phyloP scores from a whole-genome alignment of 1,284 basidiomycete species.

The Pseudomicrostroma phylloplanum region DNA sequence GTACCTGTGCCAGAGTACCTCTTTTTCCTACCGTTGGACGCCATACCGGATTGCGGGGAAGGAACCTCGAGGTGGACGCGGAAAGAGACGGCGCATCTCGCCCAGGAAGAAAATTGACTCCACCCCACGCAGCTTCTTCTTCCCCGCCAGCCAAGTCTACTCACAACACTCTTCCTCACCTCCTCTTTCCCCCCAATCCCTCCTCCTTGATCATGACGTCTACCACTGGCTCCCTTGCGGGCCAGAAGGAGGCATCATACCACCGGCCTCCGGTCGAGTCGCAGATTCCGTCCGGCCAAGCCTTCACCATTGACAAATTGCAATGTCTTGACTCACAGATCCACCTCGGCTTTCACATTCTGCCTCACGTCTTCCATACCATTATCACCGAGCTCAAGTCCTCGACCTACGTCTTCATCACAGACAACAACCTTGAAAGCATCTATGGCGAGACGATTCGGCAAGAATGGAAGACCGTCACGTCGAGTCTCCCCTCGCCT shows the following conservation, averaged over 20 bases:
- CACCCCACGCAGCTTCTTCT: no score
- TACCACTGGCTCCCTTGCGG: constrained; percentile 2
- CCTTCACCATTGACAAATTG: constrained; percentile 31
- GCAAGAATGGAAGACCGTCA: constrained; percentile 59
- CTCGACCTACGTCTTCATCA: constrained; percentile 85
- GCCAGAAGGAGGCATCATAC: constrained; percentile 43
- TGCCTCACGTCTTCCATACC: constrained; percentile 59
- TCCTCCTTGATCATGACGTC: background rate
- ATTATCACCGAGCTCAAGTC: constrained; percentile 66
- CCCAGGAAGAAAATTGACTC: no score
- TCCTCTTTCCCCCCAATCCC: background rate
- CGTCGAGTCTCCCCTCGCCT: constrained; percentile 22
- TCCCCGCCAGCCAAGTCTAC: background rate
- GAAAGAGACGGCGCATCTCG: no score
- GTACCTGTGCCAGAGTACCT: background rate
- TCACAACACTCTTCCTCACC: background rate
- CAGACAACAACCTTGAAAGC: constrained; percentile 78
- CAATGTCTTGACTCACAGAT: constrained; percentile 42
- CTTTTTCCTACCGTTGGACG: background rate
- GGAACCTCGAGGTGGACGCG: no score
- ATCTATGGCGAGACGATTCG: constrained; percentile 69
- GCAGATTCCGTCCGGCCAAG: constrained; percentile 30
- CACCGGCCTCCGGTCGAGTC: constrained; percentile 41
- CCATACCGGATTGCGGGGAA: no score
- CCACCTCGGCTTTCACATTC: constrained; percentile 48